Evolutionary conservation across 257 asterid genomes (phyloP).

Genomic region (Przewalskia tangutica): DNA sequence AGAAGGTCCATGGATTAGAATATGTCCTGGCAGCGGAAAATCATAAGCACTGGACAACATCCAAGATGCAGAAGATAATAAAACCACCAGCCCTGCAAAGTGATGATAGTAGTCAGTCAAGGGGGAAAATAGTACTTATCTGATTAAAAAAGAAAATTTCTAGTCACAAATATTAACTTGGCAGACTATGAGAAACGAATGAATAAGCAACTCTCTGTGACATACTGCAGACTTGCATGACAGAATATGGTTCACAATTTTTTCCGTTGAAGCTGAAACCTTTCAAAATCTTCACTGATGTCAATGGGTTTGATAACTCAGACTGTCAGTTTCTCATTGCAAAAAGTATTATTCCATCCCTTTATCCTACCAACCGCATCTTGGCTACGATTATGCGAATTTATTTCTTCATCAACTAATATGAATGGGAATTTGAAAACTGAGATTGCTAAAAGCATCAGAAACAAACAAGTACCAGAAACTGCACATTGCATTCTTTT

Average conservation of each 20-base stretch:
- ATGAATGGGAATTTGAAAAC: background rate
- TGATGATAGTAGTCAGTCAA: slow-evolving; percentile 8
- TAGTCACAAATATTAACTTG: background rate
- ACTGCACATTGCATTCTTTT: slow-evolving; percentile 1
- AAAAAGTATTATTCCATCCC: background rate
- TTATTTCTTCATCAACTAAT: background rate
- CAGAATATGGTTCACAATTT: background rate
- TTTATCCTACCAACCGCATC: background rate
- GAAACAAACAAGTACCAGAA: background rate
- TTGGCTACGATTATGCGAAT: background rate
- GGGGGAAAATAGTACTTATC: background rate
- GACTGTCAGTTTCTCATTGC: background rate
- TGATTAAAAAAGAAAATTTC: background rate
- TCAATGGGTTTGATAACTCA: background rate
- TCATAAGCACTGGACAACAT: slow-evolving; percentile 42
- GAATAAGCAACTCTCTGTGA: background rate
- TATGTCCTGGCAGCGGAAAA: slow-evolving; percentile 89
- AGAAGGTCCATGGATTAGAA: slow-evolving; percentile 80
- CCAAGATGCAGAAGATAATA: slow-evolving; percentile 59
- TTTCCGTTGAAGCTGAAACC: background rate
- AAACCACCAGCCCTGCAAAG: slow-evolving; percentile 58
- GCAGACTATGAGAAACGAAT: background rate
- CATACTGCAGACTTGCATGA: background rate
- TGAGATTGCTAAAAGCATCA: background rate
- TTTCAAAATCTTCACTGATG: background rate